phyloP scores from a whole-genome alignment of 805 yeast species.

The Komagataella pastoris region DNA sequence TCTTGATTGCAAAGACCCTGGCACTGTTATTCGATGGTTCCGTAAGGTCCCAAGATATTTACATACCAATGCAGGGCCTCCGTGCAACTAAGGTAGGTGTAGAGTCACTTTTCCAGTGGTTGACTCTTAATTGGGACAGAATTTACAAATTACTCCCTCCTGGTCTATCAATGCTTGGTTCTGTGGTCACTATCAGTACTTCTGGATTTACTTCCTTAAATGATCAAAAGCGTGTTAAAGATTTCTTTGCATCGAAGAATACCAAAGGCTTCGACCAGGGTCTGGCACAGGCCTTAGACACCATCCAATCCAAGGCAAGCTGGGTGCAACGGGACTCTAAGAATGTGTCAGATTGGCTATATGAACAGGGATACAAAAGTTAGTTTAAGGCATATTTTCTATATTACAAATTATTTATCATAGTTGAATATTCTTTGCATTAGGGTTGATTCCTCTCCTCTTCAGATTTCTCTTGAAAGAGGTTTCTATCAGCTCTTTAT shows the following conservation, averaged over 20 bases:
- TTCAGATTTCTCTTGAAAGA: slow-evolving; percentile 51
- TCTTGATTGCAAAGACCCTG: slow-evolving; percentile 42
- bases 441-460: slow-evolving; percentile 66
- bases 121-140: slow-evolving; percentile 54
- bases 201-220: slow-evolving; percentile 7
- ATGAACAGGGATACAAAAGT: slow-evolving; percentile 13
- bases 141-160: slow-evolving; percentile 63
- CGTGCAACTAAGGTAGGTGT: slow-evolving; percentile 51
- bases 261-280: slow-evolving; percentile 55
- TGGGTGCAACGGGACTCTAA: slow-evolving; percentile 48
- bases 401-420: neutral
- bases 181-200: slow-evolving; percentile 52
- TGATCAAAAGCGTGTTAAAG: slow-evolving; percentile 34
- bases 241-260: slow-evolving; percentile 37
- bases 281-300: slow-evolving; percentile 53
- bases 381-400: neutral
- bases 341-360: slow-evolving; percentile 35
- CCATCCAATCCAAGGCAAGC: slow-evolving; percentile 37
- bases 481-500: slow-evolving; percentile 56
- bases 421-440: slow-evolving; percentile 15
- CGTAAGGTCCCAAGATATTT: slow-evolving; percentile 33
- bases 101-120: slow-evolving; percentile 63
- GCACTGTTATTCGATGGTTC: slow-evolving; percentile 55
- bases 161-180: slow-evolving; percentile 65
- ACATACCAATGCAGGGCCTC: slow-evolving; percentile 67